A percentile compares a stretch with the other conserved stretches of the same genome.
These are phyloP conservation scores for Vachellia collinsii DNA, from an alignment of 306 rosid genomes.

Conservation along the genomic window DNA sequence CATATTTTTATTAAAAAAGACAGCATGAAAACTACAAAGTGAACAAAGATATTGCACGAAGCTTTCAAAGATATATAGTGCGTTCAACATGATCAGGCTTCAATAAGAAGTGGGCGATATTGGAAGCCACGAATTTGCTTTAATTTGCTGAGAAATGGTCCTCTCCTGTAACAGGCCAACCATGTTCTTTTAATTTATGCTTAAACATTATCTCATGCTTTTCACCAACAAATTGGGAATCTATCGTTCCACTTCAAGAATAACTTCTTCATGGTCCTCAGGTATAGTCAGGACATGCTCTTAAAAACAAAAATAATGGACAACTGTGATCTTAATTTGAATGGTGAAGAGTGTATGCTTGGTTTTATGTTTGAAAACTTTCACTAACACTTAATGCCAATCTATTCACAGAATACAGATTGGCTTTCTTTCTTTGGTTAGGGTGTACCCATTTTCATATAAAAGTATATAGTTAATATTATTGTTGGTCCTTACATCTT, in stretches of 20 bases:
- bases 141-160: neutral
- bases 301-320: neutral
- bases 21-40: neutral
- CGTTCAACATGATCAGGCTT: neutral
- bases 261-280: constrained; percentile 16
- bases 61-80: neutral
- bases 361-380: neutral
- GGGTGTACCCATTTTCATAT: no score
- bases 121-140: constrained; percentile 1
- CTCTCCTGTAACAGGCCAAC: neutral
- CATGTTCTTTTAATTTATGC: neutral
- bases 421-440: no score
- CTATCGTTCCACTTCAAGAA: constrained; percentile 34
- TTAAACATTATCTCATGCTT: constrained; percentile 18
- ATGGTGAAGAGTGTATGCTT: neutral
- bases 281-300: neutral
- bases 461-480: no score
- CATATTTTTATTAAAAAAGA: neutral
- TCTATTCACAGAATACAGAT: neutral
- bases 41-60: neutral
- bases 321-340: neutral
- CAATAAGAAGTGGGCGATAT: neutral
- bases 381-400: neutral
- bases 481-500: no score
- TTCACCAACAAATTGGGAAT: constrained; percentile 31